phyloP scores from a whole-genome alignment of 176 grass and related monocot species.

The Aegilops sharonensis region DNA sequence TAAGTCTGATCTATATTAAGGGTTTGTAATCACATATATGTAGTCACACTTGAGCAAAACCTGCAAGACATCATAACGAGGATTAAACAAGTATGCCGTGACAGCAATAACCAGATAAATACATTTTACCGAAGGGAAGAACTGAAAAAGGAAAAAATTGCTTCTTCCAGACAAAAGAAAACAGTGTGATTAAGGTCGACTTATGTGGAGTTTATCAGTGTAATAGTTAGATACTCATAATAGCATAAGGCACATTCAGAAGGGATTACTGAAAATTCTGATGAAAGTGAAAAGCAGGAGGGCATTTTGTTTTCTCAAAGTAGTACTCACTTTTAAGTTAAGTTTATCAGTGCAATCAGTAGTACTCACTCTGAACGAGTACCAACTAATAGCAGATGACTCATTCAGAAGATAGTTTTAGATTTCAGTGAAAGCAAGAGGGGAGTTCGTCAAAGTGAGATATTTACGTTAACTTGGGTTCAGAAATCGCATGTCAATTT shows the following conservation, averaged over 20 bases:
- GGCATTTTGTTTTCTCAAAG: no score
- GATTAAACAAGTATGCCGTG: neutral
- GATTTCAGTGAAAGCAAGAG: neutral
- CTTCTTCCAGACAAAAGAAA: neutral
- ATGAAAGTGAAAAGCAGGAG: no score
- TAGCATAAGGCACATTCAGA: no score
- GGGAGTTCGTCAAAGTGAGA: neutral
- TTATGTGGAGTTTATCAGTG: neutral
- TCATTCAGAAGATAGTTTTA: neutral
- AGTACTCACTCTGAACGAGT: no score
- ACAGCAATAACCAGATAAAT: neutral
- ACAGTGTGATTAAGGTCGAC: neutral
- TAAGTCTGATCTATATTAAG: conserved; percentile 38
- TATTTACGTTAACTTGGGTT: neutral
- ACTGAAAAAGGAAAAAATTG: neutral
- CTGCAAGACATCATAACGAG: conserved; percentile 25
- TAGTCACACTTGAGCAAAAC: conserved; percentile 20
- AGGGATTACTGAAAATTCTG: no score
- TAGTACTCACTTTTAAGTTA: no score
- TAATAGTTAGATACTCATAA: neutral
- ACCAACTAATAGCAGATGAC: neutral
- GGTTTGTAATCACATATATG: conserved; percentile 46
- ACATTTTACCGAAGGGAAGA: neutral
- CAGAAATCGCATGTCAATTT: neutral
- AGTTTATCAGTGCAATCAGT: no score